A percentile compares a stretch with the other conserved stretches of the same genome.
Conservation (phyloP, 208 protist genomes). For the Acanthamoeba comandoni region DNA sequence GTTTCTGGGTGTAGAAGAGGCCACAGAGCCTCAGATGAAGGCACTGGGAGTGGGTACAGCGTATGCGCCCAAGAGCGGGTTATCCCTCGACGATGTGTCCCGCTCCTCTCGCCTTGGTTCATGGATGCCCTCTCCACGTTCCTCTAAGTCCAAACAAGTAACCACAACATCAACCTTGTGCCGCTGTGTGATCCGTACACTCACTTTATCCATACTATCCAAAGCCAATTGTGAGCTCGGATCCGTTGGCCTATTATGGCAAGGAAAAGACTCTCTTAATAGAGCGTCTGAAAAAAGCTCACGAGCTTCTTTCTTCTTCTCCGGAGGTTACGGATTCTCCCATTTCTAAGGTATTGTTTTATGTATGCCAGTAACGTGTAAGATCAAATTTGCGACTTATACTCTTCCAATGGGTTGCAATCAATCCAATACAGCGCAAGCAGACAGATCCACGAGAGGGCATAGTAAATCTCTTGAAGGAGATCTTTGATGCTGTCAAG, state of each 20-base stretch:
- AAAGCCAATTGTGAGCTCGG: not conserved
- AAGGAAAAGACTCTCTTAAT: conserved; percentile 58
- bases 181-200: too few relatives aligned
- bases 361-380: not conserved
- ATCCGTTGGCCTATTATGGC: conserved; percentile 25
- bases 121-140: too few relatives aligned
- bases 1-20: conserved; percentile 59
- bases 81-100: too few relatives aligned
- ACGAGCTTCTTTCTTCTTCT: not conserved
- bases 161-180: too few relatives aligned
- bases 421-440: conserved; percentile 42
- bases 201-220: not conserved
- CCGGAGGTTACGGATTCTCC: not conserved
- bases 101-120: too few relatives aligned
- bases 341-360: not conserved
- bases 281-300: conserved; percentile 18
- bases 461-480: conserved; percentile 38
- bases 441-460: conserved; percentile 44
- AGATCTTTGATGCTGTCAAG: conserved; percentile 62
- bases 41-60: conserved; percentile 4
- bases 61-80: too few relatives aligned
- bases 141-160: too few relatives aligned
- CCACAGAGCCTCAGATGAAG: conserved; percentile 69
- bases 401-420: not conserved
- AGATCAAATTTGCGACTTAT: not conserved